Conservation (phyloP, 2,329 filamentous ascomycete genomes). For the Curvularia lunata region DNA sequence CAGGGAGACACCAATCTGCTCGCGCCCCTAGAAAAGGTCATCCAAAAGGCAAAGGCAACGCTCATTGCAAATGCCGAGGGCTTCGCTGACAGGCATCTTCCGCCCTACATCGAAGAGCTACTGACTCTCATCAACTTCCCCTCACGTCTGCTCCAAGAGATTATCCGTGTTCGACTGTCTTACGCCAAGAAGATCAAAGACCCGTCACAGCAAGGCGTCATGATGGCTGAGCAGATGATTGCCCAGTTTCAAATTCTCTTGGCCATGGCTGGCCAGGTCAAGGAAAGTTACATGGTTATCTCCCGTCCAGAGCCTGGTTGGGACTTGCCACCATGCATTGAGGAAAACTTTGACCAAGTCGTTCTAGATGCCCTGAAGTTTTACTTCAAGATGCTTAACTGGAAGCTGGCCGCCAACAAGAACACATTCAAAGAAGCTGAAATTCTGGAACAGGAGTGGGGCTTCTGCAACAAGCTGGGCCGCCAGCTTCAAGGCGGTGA, state of each 20-base stretch:
- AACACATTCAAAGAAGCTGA: slow-evolving; percentile 99
- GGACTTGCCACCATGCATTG: slow-evolving; percentile 94
- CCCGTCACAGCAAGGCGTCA: slow-evolving; percentile 84
- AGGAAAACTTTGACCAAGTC: slow-evolving; percentile 92
- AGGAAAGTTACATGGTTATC: slow-evolving; percentile 83
- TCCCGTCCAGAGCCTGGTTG: slow-evolving; percentile 88
- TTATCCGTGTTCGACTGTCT: slow-evolving; percentile 87
- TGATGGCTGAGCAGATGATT: slow-evolving; percentile 98
- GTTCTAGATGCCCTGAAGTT: slow-evolving; percentile 93
- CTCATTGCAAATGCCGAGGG: slow-evolving; percentile 83
- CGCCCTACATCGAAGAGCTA: slow-evolving; percentile 95
- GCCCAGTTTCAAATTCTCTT: slow-evolving; percentile 93
- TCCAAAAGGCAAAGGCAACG: slow-evolving; percentile 90
- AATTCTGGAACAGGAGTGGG: slow-evolving; percentile 96
- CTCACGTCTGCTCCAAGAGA: slow-evolving; percentile 92
- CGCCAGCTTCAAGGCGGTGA: slow-evolving; percentile 90
- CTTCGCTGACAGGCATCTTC: slow-evolving; percentile 88
- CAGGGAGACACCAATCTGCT: slow-evolving; percentile 88
- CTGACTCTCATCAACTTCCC: slow-evolving; percentile 97
- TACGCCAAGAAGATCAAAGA: slow-evolving; percentile 97
- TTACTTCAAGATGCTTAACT: slow-evolving; percentile 98
- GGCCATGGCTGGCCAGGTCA: slow-evolving; percentile 89
- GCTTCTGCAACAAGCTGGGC: slow-evolving; percentile 93
- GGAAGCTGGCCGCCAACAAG: slow-evolving; percentile 96
- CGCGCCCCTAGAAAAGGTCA: slow-evolving; percentile 80